A percentile compares a stretch with the other conserved stretches of the same genome.
These are phyloP conservation scores for Solanum gandarillasii DNA, from an alignment of 257 asterid genomes.

Conservation along the genomic window DNA sequence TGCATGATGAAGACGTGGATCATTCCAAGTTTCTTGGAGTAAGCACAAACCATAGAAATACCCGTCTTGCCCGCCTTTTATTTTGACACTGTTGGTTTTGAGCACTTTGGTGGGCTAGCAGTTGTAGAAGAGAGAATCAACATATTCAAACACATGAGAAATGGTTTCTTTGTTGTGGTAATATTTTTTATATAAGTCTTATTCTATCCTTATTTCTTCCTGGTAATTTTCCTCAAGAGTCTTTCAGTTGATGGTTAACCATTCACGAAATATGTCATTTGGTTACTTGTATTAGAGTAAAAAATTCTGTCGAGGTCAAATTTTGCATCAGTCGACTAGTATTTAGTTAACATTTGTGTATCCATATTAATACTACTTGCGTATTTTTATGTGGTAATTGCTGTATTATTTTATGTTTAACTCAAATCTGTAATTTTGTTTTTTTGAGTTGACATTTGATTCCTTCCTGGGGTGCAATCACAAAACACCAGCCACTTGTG, in stretches of 20 bases:
- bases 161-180: neutral
- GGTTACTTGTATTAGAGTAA: neutral
- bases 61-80: neutral
- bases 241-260: neutral
- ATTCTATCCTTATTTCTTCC: neutral
- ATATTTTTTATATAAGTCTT: neutral
- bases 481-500: neutral
- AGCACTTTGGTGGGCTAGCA: neutral
- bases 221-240: neutral
- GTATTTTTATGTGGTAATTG: neutral
- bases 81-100: neutral
- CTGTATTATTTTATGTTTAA: neutral
- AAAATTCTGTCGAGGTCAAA: neutral
- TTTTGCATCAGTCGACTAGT: neutral
- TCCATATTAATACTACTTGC: neutral
- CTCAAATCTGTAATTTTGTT: neutral
- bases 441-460: neutral
- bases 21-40: neutral
- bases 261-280: neutral
- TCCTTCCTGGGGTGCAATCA: neutral
- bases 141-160: neutral
- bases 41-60: neutral
- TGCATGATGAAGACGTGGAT: neutral
- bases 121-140: neutral
- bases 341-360: neutral